Evolutionary conservation across 495 filamentous ascomycete species (phyloP).

Genomic region (Talaromyces thailandensis): DNA sequence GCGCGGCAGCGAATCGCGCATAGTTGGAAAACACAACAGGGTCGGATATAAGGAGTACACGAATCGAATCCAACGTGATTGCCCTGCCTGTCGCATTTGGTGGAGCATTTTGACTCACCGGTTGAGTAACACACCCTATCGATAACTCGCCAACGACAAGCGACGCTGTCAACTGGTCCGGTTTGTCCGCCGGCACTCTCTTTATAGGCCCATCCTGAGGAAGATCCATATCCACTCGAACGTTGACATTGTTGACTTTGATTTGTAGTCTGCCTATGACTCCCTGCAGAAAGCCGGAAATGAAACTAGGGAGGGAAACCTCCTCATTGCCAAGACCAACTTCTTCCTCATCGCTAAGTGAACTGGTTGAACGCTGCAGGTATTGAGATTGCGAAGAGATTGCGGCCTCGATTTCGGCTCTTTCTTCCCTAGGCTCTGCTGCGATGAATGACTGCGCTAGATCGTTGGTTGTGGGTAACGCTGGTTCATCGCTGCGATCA

Average conservation of each 20-base stretch:
- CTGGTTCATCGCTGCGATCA: neutral
- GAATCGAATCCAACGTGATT: conserved; percentile 53
- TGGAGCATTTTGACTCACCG: conserved; percentile 17
- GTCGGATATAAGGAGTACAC: conserved; percentile 60
- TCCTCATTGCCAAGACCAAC: conserved; percentile 60
- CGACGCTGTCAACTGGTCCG: conserved; percentile 50
- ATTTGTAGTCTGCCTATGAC: conserved; percentile 73
- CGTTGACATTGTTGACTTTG: conserved; percentile 54
- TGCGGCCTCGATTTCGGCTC: conserved; percentile 66
- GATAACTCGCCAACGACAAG: conserved; percentile 57
- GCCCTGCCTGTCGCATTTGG: conserved; percentile 47
- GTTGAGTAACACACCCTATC: conserved; percentile 51
- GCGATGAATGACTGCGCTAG: conserved; percentile 83
- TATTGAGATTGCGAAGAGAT: conserved; percentile 54
- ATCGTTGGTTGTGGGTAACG: conserved; percentile 66
- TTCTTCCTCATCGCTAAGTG: conserved; percentile 51
- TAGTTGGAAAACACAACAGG: conserved; percentile 62
- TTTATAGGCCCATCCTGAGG: conserved; percentile 34
- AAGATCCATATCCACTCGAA: conserved; percentile 52
- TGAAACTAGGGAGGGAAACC: conserved; percentile 68
- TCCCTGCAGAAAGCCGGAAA: conserved; percentile 75
- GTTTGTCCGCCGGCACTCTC: conserved; percentile 29
- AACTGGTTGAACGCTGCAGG: conserved; percentile 33
- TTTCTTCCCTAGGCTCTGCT: conserved; percentile 67
- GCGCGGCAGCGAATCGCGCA: conserved; percentile 44